Conservation (phyloP, 2,329 filamentous ascomycete genomes). For the Helotiales sp. region DNA sequence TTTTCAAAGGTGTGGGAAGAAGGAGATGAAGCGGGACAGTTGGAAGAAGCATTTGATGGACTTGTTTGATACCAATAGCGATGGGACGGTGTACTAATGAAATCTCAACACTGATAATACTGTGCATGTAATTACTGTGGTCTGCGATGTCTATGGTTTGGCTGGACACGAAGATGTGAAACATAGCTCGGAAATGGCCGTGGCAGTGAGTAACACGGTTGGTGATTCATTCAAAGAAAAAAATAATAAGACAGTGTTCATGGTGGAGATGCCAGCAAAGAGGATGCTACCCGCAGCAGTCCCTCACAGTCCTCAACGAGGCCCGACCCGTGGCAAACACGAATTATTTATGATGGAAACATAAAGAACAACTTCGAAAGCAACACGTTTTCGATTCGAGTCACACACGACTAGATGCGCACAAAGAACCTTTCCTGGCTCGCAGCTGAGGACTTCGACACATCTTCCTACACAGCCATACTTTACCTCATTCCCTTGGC, state of each 20-base stretch:
- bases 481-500: neutral
- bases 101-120: neutral
- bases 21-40: slow-evolving; percentile 33
- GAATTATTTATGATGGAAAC: neutral
- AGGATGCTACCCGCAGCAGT: too few relatives aligned
- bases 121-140: neutral
- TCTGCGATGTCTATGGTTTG: neutral
- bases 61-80: slow-evolving; percentile 26
- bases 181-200: too few relatives aligned
- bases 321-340: neutral
- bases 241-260: too few relatives aligned
- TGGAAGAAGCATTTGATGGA: neutral
- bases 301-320: neutral
- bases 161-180: too few relatives aligned
- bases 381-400: neutral
- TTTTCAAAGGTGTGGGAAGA: slow-evolving; percentile 74
- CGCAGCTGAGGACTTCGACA: neutral
- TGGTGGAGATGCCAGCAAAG: too few relatives aligned
- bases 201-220: too few relatives aligned
- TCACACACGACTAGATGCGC: neutral
- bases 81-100: slow-evolving; percentile 10
- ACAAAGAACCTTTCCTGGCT: neutral
- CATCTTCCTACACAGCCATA: neutral
- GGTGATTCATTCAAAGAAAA: too few relatives aligned
- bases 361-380: neutral